Evolutionary conservation across 108 stramenopile species (phyloP).

Genomic region (Nitzschia palea): DNA sequence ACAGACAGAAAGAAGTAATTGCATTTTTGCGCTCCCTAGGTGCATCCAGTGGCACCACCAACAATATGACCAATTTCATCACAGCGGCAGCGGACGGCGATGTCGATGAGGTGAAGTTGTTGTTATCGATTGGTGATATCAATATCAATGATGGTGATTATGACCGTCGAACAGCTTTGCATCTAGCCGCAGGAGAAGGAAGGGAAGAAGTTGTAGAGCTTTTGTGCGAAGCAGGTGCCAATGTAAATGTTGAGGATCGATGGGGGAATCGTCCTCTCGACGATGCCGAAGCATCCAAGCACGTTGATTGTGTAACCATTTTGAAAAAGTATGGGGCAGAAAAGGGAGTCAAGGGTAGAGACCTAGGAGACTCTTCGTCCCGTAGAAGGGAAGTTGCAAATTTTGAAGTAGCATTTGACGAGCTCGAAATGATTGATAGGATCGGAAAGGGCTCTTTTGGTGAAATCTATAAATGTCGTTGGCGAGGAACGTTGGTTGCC

Average conservation of each 20-base stretch:
- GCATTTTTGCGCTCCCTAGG: slow-evolving; percentile 67
- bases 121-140: slow-evolving; percentile 38
- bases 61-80: slow-evolving; percentile 70
- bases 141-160: slow-evolving; percentile 81
- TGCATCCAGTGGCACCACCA: slow-evolving; percentile 65
- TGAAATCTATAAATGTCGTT: slow-evolving; percentile 82
- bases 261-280: slow-evolving; percentile 87
- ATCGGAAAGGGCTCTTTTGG: slow-evolving; percentile 90
- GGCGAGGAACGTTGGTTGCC: slow-evolving; percentile 84
- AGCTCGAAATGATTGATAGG: slow-evolving; percentile 83
- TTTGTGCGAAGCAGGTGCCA: slow-evolving; percentile 65
- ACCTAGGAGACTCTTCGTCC: slow-evolving; percentile 17
- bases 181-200: slow-evolving; percentile 85
- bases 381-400: slow-evolving; percentile 53
- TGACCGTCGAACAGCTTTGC: slow-evolving; percentile 88
- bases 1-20: slow-evolving; percentile 71
- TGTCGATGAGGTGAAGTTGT: slow-evolving; percentile 68
- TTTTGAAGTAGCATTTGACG: slow-evolving; percentile 71
- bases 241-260: slow-evolving; percentile 82
- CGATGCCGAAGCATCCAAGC: slow-evolving; percentile 56
- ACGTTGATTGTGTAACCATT: slow-evolving; percentile 32
- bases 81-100: slow-evolving; percentile 82
- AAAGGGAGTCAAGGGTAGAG: slow-evolving; percentile 2
- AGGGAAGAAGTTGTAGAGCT: slow-evolving; percentile 59
- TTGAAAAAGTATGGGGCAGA: slow-evolving; percentile 63